A percentile compares a stretch with the other conserved stretches of the same genome.
Evolutionary conservation across 805 yeast species (phyloP).

Genomic region (Saturnispora galanensis): DNA sequence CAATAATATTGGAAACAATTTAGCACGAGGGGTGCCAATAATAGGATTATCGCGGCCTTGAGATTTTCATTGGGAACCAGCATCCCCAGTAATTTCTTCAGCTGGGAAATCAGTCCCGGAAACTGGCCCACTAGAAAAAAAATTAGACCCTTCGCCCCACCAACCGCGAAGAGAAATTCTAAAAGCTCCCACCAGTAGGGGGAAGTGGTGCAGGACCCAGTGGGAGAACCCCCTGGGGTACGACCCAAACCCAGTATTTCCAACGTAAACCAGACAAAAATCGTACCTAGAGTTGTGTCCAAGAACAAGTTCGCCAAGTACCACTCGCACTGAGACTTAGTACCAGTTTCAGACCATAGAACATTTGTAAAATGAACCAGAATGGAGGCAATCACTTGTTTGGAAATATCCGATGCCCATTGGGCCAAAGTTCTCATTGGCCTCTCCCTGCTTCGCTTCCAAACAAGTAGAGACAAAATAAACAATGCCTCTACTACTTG

Average conservation of each 20-base stretch:
- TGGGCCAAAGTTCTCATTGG: conserved; percentile 73
- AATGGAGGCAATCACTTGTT: conserved; percentile 80
- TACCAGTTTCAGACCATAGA: conserved; percentile 27
- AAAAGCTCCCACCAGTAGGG: conserved; percentile 24
- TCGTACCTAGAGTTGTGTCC: conserved; percentile 92
- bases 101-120: background rate
- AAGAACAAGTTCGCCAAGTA: conserved; percentile 79
- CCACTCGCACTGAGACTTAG: conserved; percentile 72
- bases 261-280: conserved; percentile 49
- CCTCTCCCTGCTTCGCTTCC: conserved; percentile 78
- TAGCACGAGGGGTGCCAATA: conserved; percentile 66
- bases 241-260: conserved; percentile 21
- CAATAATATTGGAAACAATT: conserved; percentile 66
- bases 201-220: conserved; percentile 62
- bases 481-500: conserved; percentile 70
- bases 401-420: conserved; percentile 84
- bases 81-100: conserved; percentile 30
- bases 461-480: conserved; percentile 61
- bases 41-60: conserved; percentile 81
- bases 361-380: conserved; percentile 77
- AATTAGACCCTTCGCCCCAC: conserved; percentile 14
- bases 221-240: conserved; percentile 39
- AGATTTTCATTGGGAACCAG: conserved; percentile 44
- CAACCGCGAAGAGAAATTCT: conserved; percentile 65
- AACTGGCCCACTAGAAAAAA: conserved; percentile 52